Base-by-base conservation (phyloP, 306 rosid genomes). In the Elaeagnus macrophylla region DNA sequence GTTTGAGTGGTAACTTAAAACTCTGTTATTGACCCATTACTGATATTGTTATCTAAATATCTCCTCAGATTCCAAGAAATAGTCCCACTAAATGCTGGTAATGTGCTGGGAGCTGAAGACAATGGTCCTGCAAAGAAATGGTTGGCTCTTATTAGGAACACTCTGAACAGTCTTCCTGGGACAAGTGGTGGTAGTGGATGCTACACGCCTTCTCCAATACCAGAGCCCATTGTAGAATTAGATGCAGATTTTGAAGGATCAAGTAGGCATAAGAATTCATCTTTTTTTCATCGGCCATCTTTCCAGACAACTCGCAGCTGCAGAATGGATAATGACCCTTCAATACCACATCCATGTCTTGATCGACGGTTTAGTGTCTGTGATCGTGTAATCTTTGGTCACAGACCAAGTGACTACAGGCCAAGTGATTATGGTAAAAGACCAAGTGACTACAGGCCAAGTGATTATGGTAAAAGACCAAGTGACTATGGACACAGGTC, bases 111-210 rank as follows among this genome's bases (percentile, higher is more conserved):
- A 2, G 85, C 99, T 39, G 99, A 93, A 70, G 99, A 93, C 84
- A 93, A 85, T 61, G 99, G 99, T 69, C 99, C 99, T 39, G 99
- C 99, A 54, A 93, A 93, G 73, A 93, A 93, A 66, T 93, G 99
- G 99, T 57, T 77, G 77, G 82, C 99, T 73, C 90, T 93, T 47
- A 93, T 93, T 40, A 77, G 96, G 52, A 93, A 75, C 66, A 81
- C 95, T 43, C 81, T 93, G 35, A 93, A 88, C 80, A 82, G 83
- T 72, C 88, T 93, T 64, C 99, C 99, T 1, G 99, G 99, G 38
- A 75, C 84, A 19, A 93, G 96, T 37, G 88, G 94, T 43, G 73
- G 79, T 12, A 63, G 76, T 57, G 94, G 71, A 12, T 93, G 84
- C 57, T 88, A 93, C 71, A 85, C 99, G 6, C 96, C 99, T 17